Percentiles rank a stretch among this genome's conserved stretches.
These are phyloP conservation scores for Penicillium olsonii DNA, from an alignment of 2,329 filamentous ascomycete species.

Conservation along the genomic window DNA sequence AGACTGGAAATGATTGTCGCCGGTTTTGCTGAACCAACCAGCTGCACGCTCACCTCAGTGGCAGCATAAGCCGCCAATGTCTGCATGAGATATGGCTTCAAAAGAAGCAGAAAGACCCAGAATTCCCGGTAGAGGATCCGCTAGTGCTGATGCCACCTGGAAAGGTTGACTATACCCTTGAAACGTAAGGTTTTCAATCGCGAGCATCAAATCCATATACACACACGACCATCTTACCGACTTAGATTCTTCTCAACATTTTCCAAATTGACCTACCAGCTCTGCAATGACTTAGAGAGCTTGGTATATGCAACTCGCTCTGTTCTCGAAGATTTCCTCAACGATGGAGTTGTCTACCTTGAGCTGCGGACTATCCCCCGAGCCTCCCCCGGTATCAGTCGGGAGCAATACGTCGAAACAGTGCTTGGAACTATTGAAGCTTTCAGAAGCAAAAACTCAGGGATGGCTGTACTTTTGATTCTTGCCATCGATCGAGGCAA, in stretches of 20 bases:
- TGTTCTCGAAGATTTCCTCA: slow-evolving; percentile 66
- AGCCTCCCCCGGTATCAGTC: slow-evolving; percentile 59
- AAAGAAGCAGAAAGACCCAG: slow-evolving; percentile 55
- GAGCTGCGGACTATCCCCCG: slow-evolving; percentile 81
- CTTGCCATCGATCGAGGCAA: slow-evolving; percentile 73
- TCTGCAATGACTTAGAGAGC: slow-evolving; percentile 64
- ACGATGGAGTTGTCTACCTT: slow-evolving; percentile 73
- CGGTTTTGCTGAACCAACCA: slow-evolving; percentile 41
- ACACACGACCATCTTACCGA: background rate
- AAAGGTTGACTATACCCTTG: slow-evolving; percentile 71
- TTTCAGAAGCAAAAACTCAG: slow-evolving; percentile 45
- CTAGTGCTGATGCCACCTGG: slow-evolving; percentile 66
- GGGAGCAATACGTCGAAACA: slow-evolving; percentile 64
- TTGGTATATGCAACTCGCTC: slow-evolving; percentile 63
- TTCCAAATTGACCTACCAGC: slow-evolving; percentile 75
- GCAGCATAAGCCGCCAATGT: slow-evolving; percentile 71
- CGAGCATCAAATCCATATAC: background rate
- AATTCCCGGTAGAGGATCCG: slow-evolving; percentile 66
- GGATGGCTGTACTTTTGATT: slow-evolving; percentile 67
- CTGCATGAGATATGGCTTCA: slow-evolving; percentile 73
- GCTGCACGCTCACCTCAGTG: slow-evolving; percentile 79
- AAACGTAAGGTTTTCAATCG: slow-evolving; percentile 60
- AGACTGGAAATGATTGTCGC: background rate
- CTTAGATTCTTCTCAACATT: slow-evolving; percentile 75
- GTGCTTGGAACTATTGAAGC: slow-evolving; percentile 65